Conservation (phyloP, 1,139 yeast genomes). For the Pichia cactophila region DNA sequence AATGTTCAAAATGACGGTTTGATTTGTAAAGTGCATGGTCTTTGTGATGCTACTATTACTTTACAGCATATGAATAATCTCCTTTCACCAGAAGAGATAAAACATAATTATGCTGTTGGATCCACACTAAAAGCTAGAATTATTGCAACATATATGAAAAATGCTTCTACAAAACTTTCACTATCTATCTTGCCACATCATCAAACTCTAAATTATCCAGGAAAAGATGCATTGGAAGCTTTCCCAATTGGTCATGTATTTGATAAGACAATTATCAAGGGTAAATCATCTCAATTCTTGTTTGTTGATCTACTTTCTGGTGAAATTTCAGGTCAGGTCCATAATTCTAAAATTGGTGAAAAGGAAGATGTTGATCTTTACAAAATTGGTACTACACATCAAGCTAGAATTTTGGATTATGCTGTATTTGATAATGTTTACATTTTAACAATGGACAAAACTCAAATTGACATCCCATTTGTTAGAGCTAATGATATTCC, state of each 20-base stretch:
- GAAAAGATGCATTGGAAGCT: constrained; percentile 46
- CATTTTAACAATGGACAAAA: constrained; percentile 61
- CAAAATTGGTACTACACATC: constrained; percentile 56
- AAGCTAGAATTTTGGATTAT: constrained; percentile 71
- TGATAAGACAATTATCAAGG: constrained; percentile 51
- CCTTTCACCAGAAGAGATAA: constrained; percentile 41
- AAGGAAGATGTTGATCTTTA: constrained; percentile 44
- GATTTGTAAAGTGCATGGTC: constrained; percentile 59
- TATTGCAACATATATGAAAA: constrained; percentile 48
- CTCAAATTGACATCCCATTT: constrained; percentile 54
- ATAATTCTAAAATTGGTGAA: constrained; percentile 60
- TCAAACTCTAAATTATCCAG: constrained; percentile 26
- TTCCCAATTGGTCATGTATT: constrained; percentile 73
- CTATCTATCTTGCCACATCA: constrained; percentile 60
- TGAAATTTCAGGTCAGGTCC: constrained; percentile 56
- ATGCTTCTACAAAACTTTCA: constrained; percentile 52
- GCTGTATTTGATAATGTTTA: constrained; percentile 59
- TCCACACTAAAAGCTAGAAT: constrained; percentile 63
- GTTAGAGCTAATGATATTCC: constrained; percentile 67
- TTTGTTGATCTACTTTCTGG: constrained; percentile 54
- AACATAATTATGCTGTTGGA: constrained; percentile 60
- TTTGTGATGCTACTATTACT: constrained; percentile 65
- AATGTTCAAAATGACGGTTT: constrained; percentile 54
- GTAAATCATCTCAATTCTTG: constrained; percentile 48
- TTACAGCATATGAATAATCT: constrained; percentile 49